These are phyloP conservation scores for Sophora flavescens DNA, from an alignment of 306 rosid genomes.

Conservation along the genomic window DNA sequence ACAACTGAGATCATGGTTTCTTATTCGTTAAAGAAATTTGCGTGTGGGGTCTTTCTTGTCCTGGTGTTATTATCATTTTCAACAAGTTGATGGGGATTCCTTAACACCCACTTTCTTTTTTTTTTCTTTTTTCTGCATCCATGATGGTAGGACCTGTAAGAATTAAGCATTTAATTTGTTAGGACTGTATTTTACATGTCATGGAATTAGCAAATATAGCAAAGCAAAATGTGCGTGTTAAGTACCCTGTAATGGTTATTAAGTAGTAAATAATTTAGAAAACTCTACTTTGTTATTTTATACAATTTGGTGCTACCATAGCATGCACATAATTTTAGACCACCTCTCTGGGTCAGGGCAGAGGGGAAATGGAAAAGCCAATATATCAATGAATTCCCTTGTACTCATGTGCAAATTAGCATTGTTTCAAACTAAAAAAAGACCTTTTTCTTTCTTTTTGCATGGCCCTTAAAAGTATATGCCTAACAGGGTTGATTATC, in stretches of 20 bases:
- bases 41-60: slow-evolving; percentile 43
- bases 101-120: not conserved
- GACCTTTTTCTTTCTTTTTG: slow-evolving; percentile 6
- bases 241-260: too few relatives aligned
- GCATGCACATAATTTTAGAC: not conserved
- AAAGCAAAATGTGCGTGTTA: not conserved
- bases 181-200: not conserved
- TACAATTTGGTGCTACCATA: not conserved
- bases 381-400: slow-evolving; percentile 3
- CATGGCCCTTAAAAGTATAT: slow-evolving; percentile 55
- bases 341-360: not conserved
- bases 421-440: slow-evolving; percentile 22
- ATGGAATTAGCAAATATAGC: not conserved
- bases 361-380: not conserved
- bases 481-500: slow-evolving; percentile 47
- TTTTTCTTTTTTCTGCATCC: not conserved
- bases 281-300: not conserved
- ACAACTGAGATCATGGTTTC: slow-evolving; percentile 15
- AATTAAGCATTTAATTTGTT: not conserved
- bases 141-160: not conserved
- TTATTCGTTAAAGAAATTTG: slow-evolving; percentile 14
- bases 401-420: slow-evolving; percentile 14
- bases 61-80: slow-evolving; percentile 3
- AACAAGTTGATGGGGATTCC: slow-evolving; percentile 1
- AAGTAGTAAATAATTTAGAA: not conserved